phyloP scores from a whole-genome alignment of 1,139 yeast species.

The Scheffersomyces parashehatae region DNA sequence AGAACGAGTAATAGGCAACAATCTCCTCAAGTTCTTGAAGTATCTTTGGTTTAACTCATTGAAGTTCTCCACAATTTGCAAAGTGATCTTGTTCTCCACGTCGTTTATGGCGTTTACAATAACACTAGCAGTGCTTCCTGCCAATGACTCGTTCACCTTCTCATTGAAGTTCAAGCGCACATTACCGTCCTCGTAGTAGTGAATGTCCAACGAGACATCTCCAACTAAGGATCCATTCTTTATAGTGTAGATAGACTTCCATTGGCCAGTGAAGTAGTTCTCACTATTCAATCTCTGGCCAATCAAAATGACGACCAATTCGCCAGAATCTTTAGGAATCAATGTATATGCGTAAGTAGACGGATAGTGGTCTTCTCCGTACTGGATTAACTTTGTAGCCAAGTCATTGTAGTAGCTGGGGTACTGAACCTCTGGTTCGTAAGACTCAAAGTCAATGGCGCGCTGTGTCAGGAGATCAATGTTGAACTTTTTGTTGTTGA shows the following conservation, averaged over 20 bases:
- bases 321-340: slow-evolving; percentile 31
- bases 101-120: slow-evolving; percentile 54
- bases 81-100: slow-evolving; percentile 64
- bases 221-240: slow-evolving; percentile 47
- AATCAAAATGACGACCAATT: slow-evolving; percentile 43
- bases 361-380: slow-evolving; percentile 55
- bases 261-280: slow-evolving; percentile 88
- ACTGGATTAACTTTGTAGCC: slow-evolving; percentile 30
- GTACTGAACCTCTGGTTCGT: slow-evolving; percentile 22
- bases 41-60: slow-evolving; percentile 72
- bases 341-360: slow-evolving; percentile 49
- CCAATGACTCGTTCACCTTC: slow-evolving; percentile 23
- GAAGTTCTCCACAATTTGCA: slow-evolving; percentile 62
- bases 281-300: slow-evolving; percentile 74
- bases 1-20: slow-evolving; percentile 87
- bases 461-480: slow-evolving; percentile 54
- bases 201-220: slow-evolving; percentile 67
- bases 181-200: slow-evolving; percentile 95
- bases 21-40: slow-evolving; percentile 85
- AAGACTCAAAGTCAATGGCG: slow-evolving; percentile 54
- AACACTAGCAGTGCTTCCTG: slow-evolving; percentile 20
- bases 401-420: slow-evolving; percentile 35
- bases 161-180: slow-evolving; percentile 70
- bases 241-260: slow-evolving; percentile 70
- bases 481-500: slow-evolving; percentile 52